Percentiles rank a stretch among this genome's conserved stretches.
phyloP scores from a whole-genome alignment of 2,329 filamentous ascomycete genomes.

The Aspergillus tamarii region DNA sequence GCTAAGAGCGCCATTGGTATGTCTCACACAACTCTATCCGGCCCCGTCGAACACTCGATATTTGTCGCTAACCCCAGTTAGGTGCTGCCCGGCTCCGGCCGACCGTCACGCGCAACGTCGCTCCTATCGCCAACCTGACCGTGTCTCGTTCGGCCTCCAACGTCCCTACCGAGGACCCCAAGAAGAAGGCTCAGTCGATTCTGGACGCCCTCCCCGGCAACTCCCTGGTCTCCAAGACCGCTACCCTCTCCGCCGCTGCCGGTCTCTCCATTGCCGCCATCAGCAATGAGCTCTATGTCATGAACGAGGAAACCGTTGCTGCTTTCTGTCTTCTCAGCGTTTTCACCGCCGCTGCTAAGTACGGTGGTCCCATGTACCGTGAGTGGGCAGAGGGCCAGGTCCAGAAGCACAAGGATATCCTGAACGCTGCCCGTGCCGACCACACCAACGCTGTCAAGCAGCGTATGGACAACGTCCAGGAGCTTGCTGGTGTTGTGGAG shows the following conservation, averaged over 20 bases:
- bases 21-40: constrained; percentile 48
- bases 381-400: constrained; percentile 90
- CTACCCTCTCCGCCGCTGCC: constrained; percentile 90
- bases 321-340: constrained; percentile 90
- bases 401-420: constrained; percentile 90
- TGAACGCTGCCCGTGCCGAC: constrained; percentile 91
- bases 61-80: constrained; percentile 50
- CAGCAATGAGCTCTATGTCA: constrained; percentile 99
- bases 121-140: constrained; percentile 72
- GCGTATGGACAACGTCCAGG: constrained; percentile 91
- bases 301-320: constrained; percentile 98
- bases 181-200: constrained; percentile 96
- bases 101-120: constrained; percentile 73
- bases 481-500: constrained; percentile 91
- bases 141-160: constrained; percentile 72
- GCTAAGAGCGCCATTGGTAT: constrained; percentile 93
- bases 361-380: constrained; percentile 86
- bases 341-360: constrained; percentile 91
- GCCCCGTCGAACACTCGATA: constrained; percentile 19
- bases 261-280: constrained; percentile 92
- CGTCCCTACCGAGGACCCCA: constrained; percentile 83
- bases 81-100: constrained; percentile 91
- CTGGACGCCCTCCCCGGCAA: constrained; percentile 90
- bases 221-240: constrained; percentile 91
- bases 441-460: constrained; percentile 95